Evolutionary conservation across 345 rosid genomes (phyloP).

Genomic region (Nasturtium officinale): DNA sequence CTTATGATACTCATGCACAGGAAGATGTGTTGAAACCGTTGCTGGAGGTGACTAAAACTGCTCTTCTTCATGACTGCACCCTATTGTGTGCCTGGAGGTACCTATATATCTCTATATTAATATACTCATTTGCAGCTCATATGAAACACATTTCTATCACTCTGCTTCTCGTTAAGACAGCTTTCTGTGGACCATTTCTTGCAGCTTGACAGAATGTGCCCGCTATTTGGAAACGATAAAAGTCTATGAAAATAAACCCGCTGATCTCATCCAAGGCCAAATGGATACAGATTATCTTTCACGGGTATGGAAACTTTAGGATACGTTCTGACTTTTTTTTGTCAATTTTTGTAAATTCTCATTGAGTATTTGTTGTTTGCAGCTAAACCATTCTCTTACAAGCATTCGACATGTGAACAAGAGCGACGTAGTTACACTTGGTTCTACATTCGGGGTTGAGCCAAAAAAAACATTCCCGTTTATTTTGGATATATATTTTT

Average conservation of each 20-base stretch:
- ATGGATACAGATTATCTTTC: constrained; percentile 90
- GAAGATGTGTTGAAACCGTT: constrained; percentile 80
- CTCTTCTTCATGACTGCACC: constrained; percentile 90
- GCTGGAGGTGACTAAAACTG: constrained; percentile 79
- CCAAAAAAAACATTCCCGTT: background rate
- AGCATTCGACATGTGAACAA: constrained; percentile 80
- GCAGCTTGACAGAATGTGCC: constrained; percentile 93
- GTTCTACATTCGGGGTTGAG: constrained; percentile 89
- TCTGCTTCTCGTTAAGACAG: constrained; percentile 17
- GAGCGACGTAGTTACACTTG: constrained; percentile 95
- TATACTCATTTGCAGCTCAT: background rate
- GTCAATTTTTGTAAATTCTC: background rate
- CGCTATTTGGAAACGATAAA: constrained; percentile 96
- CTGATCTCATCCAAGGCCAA: constrained; percentile 92
- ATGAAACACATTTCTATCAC: background rate
- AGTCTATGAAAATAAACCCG: constrained; percentile 91
- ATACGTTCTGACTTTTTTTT: background rate
- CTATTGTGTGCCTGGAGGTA: constrained; percentile 90
- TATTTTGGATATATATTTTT: background rate
- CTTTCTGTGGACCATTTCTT: background rate
- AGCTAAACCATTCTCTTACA: constrained; percentile 82
- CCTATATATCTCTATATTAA: background rate
- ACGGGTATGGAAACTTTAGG: constrained; percentile 51
- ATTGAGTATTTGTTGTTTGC: constrained; percentile 25
- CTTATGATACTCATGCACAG: constrained; percentile 45